Conservation (phyloP, 305 asterid genomes). For the Rubia occidens region DNA sequence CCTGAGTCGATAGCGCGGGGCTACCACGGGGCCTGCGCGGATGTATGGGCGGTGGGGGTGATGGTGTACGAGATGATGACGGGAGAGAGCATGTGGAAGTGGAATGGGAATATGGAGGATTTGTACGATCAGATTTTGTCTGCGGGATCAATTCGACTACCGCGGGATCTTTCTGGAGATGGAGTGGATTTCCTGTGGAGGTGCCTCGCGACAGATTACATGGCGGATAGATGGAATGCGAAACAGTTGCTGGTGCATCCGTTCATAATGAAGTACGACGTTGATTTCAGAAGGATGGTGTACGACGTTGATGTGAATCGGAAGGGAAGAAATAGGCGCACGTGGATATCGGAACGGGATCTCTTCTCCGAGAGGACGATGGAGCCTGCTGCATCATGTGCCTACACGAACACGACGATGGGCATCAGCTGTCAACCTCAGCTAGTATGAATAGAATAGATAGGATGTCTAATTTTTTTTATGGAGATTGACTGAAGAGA, state of each 20-base stretch:
- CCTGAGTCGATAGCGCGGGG: not conserved
- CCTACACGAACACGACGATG: not conserved
- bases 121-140: not conserved
- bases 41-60: not conserved
- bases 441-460: not conserved
- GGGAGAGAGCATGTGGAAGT: not conserved
- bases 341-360: not conserved
- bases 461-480: no score
- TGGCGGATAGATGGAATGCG: not conserved
- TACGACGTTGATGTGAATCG: not conserved
- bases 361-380: not conserved
- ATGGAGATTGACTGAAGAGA: not conserved
- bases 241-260: not conserved
- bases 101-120: not conserved
- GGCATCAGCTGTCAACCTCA: not conserved
- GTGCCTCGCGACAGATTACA: not conserved
- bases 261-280: not conserved
- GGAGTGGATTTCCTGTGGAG: conserved; percentile 1
- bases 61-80: not conserved
- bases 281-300: not conserved
- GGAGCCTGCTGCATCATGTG: not conserved
- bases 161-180: not conserved
- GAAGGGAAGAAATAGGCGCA: not conserved
- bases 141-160: not conserved
- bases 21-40: not conserved